phyloP scores from a whole-genome alignment of 2,329 filamentous ascomycete species.

The Phaeomoniella chlamydospora region DNA sequence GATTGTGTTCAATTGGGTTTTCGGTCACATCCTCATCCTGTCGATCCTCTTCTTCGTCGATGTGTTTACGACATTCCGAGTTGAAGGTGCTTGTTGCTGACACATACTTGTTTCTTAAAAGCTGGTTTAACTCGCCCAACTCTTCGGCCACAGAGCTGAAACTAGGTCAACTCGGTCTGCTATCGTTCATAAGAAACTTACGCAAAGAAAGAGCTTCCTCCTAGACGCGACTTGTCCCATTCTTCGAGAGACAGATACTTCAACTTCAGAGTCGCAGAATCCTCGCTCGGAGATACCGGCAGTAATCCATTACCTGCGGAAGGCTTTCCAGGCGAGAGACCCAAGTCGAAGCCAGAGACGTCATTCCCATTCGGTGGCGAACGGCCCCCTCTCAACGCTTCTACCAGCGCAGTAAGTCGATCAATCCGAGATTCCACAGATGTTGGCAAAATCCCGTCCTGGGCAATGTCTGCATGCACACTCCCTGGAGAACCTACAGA shows the following conservation, averaged over 20 bases:
- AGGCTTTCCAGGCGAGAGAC: too few species aligned
- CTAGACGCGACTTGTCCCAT: neutral
- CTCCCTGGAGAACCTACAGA: constrained; percentile 1
- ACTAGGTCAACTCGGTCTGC: constrained; percentile 4
- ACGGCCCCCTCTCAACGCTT: constrained; percentile 25
- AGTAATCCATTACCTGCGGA: too few species aligned
- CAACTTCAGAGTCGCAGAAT: constrained; percentile 9
- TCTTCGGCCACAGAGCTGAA: constrained; percentile 10
- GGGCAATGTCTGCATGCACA: too few species aligned
- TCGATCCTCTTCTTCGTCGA: constrained; percentile 3
- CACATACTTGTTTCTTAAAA: constrained; percentile 3
- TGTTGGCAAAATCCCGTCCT: constrained; percentile 13
- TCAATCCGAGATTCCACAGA: constrained; percentile 28
- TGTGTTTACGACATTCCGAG: constrained; percentile 1
- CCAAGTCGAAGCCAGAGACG: too few species aligned
- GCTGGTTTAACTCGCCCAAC: constrained; percentile 3
- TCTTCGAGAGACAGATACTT: constrained; percentile 4
- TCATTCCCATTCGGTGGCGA: too few species aligned
- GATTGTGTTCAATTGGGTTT: neutral
- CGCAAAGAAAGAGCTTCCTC: constrained; percentile 1
- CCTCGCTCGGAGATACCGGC: constrained; percentile 14
- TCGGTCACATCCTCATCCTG: neutral
- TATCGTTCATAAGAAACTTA: constrained; percentile 3
- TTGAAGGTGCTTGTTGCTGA: constrained; percentile 5
- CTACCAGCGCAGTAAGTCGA: constrained; percentile 29